Evolutionary conservation across 2,329 filamentous ascomycete genomes (phyloP), one percentile per base, ranked within the genome.

Genomic region (Colletotrichum noveboracense): DNA sequence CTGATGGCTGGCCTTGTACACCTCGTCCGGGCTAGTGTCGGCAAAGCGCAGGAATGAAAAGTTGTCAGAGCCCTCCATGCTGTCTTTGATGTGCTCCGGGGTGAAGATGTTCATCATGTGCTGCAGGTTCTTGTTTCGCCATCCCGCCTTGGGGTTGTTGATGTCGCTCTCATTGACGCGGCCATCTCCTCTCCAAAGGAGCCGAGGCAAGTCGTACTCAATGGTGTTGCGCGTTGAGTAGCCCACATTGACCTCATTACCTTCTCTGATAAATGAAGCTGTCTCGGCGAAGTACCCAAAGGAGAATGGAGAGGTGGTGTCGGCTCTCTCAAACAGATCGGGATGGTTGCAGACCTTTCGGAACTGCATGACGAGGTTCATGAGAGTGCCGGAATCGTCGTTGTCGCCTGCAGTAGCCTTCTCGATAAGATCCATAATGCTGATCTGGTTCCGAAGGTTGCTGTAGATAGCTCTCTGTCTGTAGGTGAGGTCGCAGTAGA

Each of bases 361-460:
- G 91, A 99, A 99, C 86, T 99, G 97, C 97, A 99, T 99, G 78
- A 99, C 97, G 78, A 99, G 89, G 85, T 99, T 99, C 97, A 99
- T 98, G 81, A 99, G 87, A 2, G 96, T 98, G 55, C 96, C 96
- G 43, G 95, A 98, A 82, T 98, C 97, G 80, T 96, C 93, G 66
- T 98, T 97, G 80, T 98, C 96, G 43, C 97, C 97, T 79, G 97
- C 91, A 3, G 96, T 96, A 2, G 95, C 96, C 89, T 98, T 98
- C 85, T 99, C 97, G 71, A 99, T 97, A 21, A 99, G 92, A 83
- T 99, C 97, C 93, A 98, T 97, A 79, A 99, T 96, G 85, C 96
- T 98, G 86, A 99, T 98, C 86, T 98, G 97, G 86, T 98, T 98
- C 66, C 97, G 93, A 60, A 99, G 88, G 80, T 96, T 98, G 79